Evolutionary conservation across 331 rosid genomes (phyloP).

Genomic region (Pyrus hybrid): DNA sequence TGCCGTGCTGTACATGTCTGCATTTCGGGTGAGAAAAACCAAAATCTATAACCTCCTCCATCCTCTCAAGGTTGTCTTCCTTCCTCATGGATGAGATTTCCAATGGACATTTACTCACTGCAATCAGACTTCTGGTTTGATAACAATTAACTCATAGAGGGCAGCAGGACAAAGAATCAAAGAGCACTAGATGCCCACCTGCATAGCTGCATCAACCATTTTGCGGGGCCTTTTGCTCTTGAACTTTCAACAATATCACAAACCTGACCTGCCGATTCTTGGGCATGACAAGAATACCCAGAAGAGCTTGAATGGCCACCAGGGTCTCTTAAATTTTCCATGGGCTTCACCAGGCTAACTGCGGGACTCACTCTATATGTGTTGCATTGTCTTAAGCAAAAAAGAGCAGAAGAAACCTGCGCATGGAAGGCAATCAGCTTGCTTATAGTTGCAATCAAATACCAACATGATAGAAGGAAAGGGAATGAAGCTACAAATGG

Average conservation of each 20-base stretch:
- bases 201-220: constrained; percentile 70
- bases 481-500: constrained; percentile 6
- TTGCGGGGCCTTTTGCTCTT: constrained; percentile 52
- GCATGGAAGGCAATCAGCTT: constrained; percentile 24
- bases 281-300: constrained; percentile 43
- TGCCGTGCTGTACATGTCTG: constrained; percentile 97
- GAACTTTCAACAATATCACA: constrained; percentile 84
- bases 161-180: background rate
- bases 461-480: background rate
- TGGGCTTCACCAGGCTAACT: constrained; percentile 36
- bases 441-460: background rate
- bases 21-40: constrained; percentile 26
- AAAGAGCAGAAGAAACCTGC: constrained; percentile 83
- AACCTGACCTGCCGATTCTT: constrained; percentile 57
- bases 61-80: constrained; percentile 41
- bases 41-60: constrained; percentile 60
- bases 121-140: background rate
- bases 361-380: constrained; percentile 65
- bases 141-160: background rate
- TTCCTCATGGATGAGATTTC: constrained; percentile 51
- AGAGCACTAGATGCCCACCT: constrained; percentile 36
- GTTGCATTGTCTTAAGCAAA: constrained; percentile 80
- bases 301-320: constrained; percentile 44
- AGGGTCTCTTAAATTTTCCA: constrained; percentile 38
- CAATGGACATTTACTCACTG: background rate